Percentiles rank a stretch among this genome's conserved stretches.
Conservation (phyloP, 345 rosid genomes). For the Excoecaria cochinchinensis region DNA sequence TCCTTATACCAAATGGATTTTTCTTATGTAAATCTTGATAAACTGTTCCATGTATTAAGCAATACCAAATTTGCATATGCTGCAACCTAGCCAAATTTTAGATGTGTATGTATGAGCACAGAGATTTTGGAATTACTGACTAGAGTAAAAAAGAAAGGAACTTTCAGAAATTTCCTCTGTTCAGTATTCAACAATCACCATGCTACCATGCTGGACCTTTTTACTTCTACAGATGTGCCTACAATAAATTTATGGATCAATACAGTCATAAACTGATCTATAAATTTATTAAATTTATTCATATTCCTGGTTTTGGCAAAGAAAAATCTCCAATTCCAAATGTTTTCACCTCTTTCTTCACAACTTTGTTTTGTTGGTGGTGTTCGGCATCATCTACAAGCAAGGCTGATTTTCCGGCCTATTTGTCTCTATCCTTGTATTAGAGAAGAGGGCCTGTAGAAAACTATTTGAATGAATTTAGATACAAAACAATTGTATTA, state of each 20-base stretch:
- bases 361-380: neutral
- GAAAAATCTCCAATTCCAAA: neutral
- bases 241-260: neutral
- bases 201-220: neutral
- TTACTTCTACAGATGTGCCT: neutral
- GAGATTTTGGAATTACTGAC: neutral
- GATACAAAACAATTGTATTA: neutral
- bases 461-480: neutral
- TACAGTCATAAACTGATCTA: too few relatives aligned
- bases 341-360: neutral
- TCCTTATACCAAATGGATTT: neutral
- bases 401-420: neutral
- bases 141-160: neutral
- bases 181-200: neutral
- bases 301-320: too few relatives aligned
- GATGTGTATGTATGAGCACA: too few relatives aligned
- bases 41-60: too few relatives aligned
- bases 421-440: neutral
- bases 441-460: conserved; percentile 1
- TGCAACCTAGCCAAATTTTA: too few relatives aligned
- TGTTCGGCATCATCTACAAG: neutral
- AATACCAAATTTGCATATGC: too few relatives aligned
- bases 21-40: too few relatives aligned
- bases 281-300: too few relatives aligned
- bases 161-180: neutral